Percentiles rank a stretch among this genome's conserved stretches.
phyloP scores from a whole-genome alignment of 148 eudicot genomes.

The Spergularia bocconei region DNA sequence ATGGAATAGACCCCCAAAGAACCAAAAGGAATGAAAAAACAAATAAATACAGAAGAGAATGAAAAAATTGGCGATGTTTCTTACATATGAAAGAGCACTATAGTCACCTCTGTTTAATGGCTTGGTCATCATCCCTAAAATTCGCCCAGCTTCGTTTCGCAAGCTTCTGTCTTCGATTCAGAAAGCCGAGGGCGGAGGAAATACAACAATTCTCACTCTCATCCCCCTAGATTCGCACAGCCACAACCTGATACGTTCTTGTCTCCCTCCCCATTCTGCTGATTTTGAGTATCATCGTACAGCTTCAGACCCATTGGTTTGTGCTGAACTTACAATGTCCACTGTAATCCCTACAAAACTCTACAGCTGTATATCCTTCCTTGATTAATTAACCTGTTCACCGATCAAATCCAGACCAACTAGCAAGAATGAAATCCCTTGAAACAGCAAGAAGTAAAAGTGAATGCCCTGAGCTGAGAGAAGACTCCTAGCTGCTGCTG shows the following conservation, averaged over 20 bases:
- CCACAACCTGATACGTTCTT: not conserved
- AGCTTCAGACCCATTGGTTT: conserved; percentile 1
- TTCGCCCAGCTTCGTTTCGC: conserved; percentile 14
- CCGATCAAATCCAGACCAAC: conserved; percentile 96
- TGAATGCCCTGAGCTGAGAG: conserved; percentile 96
- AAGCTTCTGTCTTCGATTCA: conserved; percentile 8
- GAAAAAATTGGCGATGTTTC: conserved; percentile 16
- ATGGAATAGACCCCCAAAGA: conserved; percentile 38
- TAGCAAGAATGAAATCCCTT: conserved; percentile 82
- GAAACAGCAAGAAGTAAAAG: conserved; percentile 95
- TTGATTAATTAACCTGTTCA: conserved; percentile 65
- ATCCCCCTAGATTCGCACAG: conserved; percentile 8
- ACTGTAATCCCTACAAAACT: conserved; percentile 23
- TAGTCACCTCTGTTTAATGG: not conserved
- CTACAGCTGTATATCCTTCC: conserved; percentile 9
- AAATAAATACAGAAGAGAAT: conserved; percentile 28
- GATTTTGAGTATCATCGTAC: conserved; percentile 1
- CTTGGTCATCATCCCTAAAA: conserved; percentile 8
- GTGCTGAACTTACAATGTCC: conserved; percentile 29
- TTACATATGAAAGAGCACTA: conserved; percentile 15
- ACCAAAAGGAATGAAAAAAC: conserved; percentile 32
- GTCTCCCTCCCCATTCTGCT: not conserved
- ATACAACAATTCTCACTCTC: conserved; percentile 19
- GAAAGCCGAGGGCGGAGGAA: conserved; percentile 27
- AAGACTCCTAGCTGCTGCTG: conserved; percentile 85